Base-by-base conservation (phyloP, 352 stramenopile genomes). In the Vaucheria bursata region DNA sequence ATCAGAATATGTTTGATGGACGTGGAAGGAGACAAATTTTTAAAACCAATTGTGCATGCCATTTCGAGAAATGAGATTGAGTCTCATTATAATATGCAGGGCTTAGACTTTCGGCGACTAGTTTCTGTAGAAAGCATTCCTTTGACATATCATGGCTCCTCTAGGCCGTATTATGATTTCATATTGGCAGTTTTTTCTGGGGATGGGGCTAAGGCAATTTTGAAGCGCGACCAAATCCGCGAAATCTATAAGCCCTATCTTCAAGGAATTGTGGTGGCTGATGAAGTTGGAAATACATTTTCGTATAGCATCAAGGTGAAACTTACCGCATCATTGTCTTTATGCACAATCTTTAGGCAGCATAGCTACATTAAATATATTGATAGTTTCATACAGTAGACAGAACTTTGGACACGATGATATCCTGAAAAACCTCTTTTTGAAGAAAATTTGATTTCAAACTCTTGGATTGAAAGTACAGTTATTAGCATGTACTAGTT, bases 181-280 rank as follows among this genome's bases (percentile, higher is more conserved):
- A 39, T 83, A 1, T 25, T 83, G 64, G 73, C 78, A 1, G 70
- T 83, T 1, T 83, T 83, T 37, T 81, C 72, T 33, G 78, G 78
- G 12, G 78, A 83, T 39, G 78, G 78, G 18, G 73, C 29, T 31
- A 73, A 73, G 29, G 78, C 72, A 29, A 34, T 83, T 7, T 71
- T 73, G 25, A 83, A 75, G 72, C 37, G 78, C 7, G 73, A 83
- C 32, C 53, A 69, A 40, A 83, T 83, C 71, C 49, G 78, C 35
- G 38, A 83, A 45, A 83, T 83, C 39, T 83, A 83, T 40, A 39
- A 25, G n/a, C 73, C 72, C 18, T 83, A 83, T 67, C 53, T 70
- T 29, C 66, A 74, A 25, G 71, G 73, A 36, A 82, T 82, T 0
- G 65, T 73, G 49, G 79, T 82, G 53, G 39, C 50, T 1, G 77